phyloP scores from a whole-genome alignment of 148 eudicot genomes.

The Amaranthus cruentus region DNA sequence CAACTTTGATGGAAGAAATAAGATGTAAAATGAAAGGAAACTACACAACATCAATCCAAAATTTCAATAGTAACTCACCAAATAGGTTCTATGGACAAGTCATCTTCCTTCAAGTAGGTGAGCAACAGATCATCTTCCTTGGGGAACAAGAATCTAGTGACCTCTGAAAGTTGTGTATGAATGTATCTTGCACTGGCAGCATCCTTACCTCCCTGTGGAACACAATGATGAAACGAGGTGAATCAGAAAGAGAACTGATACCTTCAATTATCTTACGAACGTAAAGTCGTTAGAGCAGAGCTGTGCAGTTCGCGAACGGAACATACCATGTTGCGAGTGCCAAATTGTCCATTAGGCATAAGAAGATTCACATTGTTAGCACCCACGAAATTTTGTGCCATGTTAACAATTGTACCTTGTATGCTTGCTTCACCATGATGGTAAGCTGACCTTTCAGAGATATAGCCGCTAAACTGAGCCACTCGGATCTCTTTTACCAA shows the following conservation, averaged over 20 bases:
- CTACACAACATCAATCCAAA: neutral
- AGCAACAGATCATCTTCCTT: slow-evolving; percentile 81
- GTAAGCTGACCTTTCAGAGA: slow-evolving; percentile 86
- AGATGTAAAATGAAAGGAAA: neutral
- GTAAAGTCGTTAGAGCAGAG: too few species aligned
- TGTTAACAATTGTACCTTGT: slow-evolving; percentile 77
- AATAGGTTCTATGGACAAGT: slow-evolving; percentile 70
- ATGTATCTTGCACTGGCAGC: slow-evolving; percentile 89
- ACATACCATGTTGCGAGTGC: slow-evolving; percentile 69
- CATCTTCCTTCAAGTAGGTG: slow-evolving; percentile 77
- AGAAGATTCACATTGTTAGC: slow-evolving; percentile 82
- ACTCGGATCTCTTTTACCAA: slow-evolving; percentile 68
- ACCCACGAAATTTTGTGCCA: slow-evolving; percentile 94
- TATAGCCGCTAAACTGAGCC: slow-evolving; percentile 82
- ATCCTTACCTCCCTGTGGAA: slow-evolving; percentile 89
- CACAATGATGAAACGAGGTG: neutral
- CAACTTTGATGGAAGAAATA: too few species aligned
- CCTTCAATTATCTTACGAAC: neutral
- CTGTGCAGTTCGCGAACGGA: neutral
- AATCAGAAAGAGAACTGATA: neutral
- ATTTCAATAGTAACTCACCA: slow-evolving; percentile 42
- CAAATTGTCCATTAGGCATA: slow-evolving; percentile 80
- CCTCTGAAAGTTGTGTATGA: slow-evolving; percentile 51
- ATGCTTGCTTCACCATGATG: slow-evolving; percentile 94
- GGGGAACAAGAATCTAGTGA: slow-evolving; percentile 67